Base-by-base conservation (phyloP, 164 flowering plant genomes). In the Amborella trichopoda region DNA sequence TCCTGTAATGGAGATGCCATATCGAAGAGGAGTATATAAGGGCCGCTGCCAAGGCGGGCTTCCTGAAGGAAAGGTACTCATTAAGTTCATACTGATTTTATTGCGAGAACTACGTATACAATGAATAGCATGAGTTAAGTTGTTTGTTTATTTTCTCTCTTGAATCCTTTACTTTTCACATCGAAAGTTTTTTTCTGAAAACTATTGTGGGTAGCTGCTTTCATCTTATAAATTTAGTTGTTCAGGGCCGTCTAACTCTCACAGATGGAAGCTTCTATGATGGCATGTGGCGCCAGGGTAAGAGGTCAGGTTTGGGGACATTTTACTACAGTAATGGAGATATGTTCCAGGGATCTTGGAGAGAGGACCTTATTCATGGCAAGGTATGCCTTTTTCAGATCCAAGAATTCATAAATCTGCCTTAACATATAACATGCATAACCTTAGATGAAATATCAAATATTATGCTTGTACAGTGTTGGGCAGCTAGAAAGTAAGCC, bases 21-120 rank as follows among this genome's bases (percentile, higher is more conserved):
- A 86, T 64, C 66, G 79, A 53, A 93, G 94, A 59, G 94, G 96
- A 48, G 44, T 64, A 26, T 86, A 80, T 59, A 62, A 23, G 59
- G 96, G 98, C 14, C 81, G 78, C 25, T 71, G 81, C 65, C 82
- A 86, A 68, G 98, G 96, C 46, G 98, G 98, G 44, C 93, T 91
- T 65, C 98, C 96, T 28, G 96, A 91, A 77, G 96, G 98, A 52
- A 86, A 82, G 87, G 98, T 91, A 68, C 30, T n/a, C n/a, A n/a
- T n/a, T n/a, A n/a, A n/a, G n/a, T n/a, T n/a, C n/a, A n/a, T n/a
- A n/a, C n/a, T n/a, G n/a, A n/a, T n/a, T n/a, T n/a, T n/a, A n/a
- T n/a, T n/a, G n/a, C n/a, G n/a, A n/a, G n/a, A n/a, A n/a, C n/a
- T n/a, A n/a, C n/a, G n/a, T n/a, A n/a, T n/a, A n/a, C n/a, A n/a